Base-by-base conservation (phyloP, 805 yeast species). In the Candida germanica region DNA sequence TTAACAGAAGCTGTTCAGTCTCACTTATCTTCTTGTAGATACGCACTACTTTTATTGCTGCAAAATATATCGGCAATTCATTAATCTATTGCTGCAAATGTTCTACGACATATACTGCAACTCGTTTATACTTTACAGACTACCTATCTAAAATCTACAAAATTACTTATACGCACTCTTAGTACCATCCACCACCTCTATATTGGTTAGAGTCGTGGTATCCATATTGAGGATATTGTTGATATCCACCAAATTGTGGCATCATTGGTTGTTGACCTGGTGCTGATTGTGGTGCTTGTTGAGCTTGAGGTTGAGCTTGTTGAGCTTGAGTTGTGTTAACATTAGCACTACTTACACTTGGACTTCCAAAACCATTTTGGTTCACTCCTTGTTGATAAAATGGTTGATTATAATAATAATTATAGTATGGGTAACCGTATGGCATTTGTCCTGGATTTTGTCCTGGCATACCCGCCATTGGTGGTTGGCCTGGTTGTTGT, bases 151-250 rank as follows among this genome's bases (percentile, higher is more conserved):
- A n/a, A n/a, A n/a, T n/a, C n/a, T n/a, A n/a, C n/a, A n/a, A n/a
- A n/a, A n/a, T n/a, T n/a, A n/a, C n/a, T n/a, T n/a, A n/a, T n/a
- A n/a, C n/a, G n/a, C n/a, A n/a, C n/a, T n/a, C n/a, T n/a, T 62
- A 66, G 47, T 66, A 67, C 73, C 73, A 67, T 31, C 35, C 29
- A 10, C 26, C 26, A 19, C 69, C 69, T 43, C 71, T 64, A 53
- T 64, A 64, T 44, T 66, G 70, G 41, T 53, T 53, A 49, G 52
- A 53, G 40, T 66, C 72, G 47, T 66, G 73, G 53, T 66, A 67
- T 42, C 69, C 61, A 44, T 66, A 67, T 51, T 67, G 73, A 9
- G 73, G 71, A 51, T 66, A 67, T 49, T 67, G 73, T 49, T 67
- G 73, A 48, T 66, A 67, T n/a, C 58, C 71, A 28, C 63, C 70